phyloP scores from a whole-genome alignment of 192 early-diverging fungal species.

The Lunasporangiospora selenospora region DNA sequence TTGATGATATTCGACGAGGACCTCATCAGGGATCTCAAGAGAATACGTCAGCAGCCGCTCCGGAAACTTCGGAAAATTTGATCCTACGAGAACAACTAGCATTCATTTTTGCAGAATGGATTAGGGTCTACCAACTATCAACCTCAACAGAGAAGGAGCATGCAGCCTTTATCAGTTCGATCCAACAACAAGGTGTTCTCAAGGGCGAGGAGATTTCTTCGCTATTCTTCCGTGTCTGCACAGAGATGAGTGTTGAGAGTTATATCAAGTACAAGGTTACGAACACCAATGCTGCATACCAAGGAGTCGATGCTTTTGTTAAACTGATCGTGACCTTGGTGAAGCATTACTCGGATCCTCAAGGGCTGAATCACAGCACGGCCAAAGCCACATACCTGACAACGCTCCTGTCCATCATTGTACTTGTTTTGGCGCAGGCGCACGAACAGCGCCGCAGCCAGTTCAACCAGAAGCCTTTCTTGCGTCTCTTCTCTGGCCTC shows the following conservation, averaged over 20 bases:
- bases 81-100: slow-evolving; percentile 66
- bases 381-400: slow-evolving; percentile 73
- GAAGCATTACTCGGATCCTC: slow-evolving; percentile 71
- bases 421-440: slow-evolving; percentile 81
- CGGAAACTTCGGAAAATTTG: slow-evolving; percentile 59
- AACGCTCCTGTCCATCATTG: slow-evolving; percentile 87
- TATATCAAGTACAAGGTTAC: slow-evolving; percentile 67
- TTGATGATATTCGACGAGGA: slow-evolving; percentile 63
- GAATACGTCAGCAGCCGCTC: no score
- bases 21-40: slow-evolving; percentile 46
- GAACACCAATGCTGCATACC: slow-evolving; percentile 64
- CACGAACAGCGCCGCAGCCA: slow-evolving; percentile 80
- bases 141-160: slow-evolving; percentile 75
- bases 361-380: slow-evolving; percentile 57
- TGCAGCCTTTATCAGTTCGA: slow-evolving; percentile 68
- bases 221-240: slow-evolving; percentile 91
- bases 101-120: slow-evolving; percentile 83
- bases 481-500: slow-evolving; percentile 86
- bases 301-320: slow-evolving; percentile 93
- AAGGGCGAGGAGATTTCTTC: slow-evolving; percentile 79
- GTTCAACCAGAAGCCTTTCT: slow-evolving; percentile 92
- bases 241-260: slow-evolving; percentile 82
- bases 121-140: slow-evolving; percentile 74
- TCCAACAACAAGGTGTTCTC: slow-evolving; percentile 80
- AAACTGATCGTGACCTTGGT: slow-evolving; percentile 84